Conservation (phyloP, 306 rosid species). For the Cercis canadensis region DNA sequence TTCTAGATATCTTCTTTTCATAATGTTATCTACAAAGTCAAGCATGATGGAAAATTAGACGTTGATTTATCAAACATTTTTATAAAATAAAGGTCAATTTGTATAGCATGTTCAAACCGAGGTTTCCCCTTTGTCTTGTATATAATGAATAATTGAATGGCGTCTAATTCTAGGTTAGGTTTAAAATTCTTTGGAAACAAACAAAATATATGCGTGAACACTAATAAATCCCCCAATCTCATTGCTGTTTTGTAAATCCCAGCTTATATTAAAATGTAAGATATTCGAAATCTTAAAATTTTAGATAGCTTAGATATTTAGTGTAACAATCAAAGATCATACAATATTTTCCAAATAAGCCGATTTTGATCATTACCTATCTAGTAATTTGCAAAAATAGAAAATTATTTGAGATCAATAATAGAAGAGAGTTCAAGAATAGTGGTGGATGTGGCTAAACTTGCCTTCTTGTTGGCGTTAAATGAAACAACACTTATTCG, state of each 20-base stretch:
- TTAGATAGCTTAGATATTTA: no score
- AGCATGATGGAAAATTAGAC: constrained; percentile 7
- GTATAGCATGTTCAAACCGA: constrained; percentile 19
- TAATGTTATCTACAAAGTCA: constrained; percentile 21
- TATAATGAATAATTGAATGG: not conserved
- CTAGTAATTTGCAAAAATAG: no score
- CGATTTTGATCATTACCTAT: no score
- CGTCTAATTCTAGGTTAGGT: constrained; percentile 8
- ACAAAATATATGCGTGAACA: not conserved
- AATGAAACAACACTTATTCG: no score
- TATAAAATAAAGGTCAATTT: not conserved
- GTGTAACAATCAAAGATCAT: no score
- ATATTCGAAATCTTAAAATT: no score
- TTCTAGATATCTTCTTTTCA: constrained; percentile 13
- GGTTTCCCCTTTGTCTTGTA: constrained; percentile 38
- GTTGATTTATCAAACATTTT: not conserved
- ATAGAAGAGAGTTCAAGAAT: no score
- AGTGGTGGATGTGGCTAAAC: no score
- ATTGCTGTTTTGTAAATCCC: no score
- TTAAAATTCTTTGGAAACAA: not conserved
- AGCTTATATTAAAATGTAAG: no score
- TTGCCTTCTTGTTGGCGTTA: no score
- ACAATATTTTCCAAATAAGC: not conserved
- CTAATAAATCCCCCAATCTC: not conserved
- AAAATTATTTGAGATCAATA: no score